A percentile compares a stretch with the other conserved stretches of the same genome.
These are phyloP conservation scores for Chrysosporium keratinophilum DNA, from an alignment of 2,329 filamentous ascomycete species.

Conservation along the genomic window DNA sequence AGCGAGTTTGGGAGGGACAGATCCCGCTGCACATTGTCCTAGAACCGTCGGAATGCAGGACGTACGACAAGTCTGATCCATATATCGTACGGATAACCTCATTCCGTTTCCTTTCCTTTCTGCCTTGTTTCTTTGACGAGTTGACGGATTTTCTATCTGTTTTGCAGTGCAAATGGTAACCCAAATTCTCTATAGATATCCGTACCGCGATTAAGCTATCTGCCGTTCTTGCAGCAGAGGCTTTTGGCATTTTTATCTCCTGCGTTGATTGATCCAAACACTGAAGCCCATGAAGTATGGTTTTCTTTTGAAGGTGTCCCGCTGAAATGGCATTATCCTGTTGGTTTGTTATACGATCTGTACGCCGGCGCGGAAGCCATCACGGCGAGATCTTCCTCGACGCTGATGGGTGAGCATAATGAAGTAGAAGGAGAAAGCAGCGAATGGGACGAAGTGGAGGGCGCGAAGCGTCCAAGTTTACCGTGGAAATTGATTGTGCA, in stretches of 20 bases:
- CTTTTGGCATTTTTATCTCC: constrained; percentile 53
- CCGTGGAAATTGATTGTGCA: constrained; percentile 57
- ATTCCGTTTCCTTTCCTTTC: background rate
- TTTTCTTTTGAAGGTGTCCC: constrained; percentile 59
- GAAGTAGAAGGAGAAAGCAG: background rate
- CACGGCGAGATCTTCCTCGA: constrained; percentile 23
- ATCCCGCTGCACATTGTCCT: constrained; percentile 52
- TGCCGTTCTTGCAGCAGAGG: constrained; percentile 53
- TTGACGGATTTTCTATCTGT: background rate
- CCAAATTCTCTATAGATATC: constrained; percentile 41
- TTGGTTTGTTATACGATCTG: constrained; percentile 59
- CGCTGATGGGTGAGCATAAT: background rate
- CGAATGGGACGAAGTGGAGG: constrained; percentile 3
- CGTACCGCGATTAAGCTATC: constrained; percentile 56
- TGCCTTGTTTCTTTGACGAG: background rate
- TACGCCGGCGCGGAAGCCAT: constrained; percentile 48
- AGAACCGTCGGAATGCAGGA: constrained; percentile 49
- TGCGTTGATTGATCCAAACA: constrained; percentile 48
- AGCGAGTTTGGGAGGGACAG: constrained; percentile 49
- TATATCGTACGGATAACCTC: constrained; percentile 42
- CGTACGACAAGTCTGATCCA: constrained; percentile 49
- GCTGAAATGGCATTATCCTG: constrained; percentile 61
- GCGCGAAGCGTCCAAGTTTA: constrained; percentile 24
- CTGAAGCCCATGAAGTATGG: constrained; percentile 46
- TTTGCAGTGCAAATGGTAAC: background rate